These are phyloP conservation scores for Colletotrichum aenigma DNA, from an alignment of 2,329 filamentous ascomycete genomes.

Conservation along the genomic window DNA sequence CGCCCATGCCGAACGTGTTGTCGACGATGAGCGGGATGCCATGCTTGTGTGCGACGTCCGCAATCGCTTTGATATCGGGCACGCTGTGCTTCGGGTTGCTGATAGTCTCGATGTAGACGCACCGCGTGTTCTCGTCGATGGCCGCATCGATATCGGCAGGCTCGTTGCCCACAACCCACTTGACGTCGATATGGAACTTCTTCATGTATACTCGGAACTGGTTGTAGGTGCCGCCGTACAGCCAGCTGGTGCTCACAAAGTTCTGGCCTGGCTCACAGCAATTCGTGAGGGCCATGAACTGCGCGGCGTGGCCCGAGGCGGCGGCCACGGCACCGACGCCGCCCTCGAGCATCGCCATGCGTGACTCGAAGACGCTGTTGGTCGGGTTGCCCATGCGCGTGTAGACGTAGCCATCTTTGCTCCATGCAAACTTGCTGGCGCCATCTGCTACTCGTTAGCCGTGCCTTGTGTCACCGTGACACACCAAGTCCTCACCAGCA, in stretches of 20 bases:
- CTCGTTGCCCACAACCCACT: constrained; percentile 83
- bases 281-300: constrained; percentile 87
- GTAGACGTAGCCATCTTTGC: constrained; percentile 79
- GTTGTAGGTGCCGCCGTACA: constrained; percentile 97
- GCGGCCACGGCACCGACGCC: constrained; percentile 86
- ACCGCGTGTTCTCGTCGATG: constrained; percentile 93
- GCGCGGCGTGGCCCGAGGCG: constrained; percentile 85
- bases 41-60: constrained; percentile 57
- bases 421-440: constrained; percentile 35
- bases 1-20: constrained; percentile 75
- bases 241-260: constrained; percentile 89
- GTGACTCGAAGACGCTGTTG: constrained; percentile 93
- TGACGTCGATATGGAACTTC: constrained; percentile 82
- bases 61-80: constrained; percentile 71
- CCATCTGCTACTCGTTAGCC: constrained; percentile 29
- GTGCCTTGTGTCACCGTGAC: neutral
- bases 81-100: constrained; percentile 92
- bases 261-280: constrained; percentile 88
- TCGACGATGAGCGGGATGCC: constrained; percentile 53
- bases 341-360: constrained; percentile 90
- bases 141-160: constrained; percentile 77
- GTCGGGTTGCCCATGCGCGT: constrained; percentile 96
- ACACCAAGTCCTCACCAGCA: neutral
- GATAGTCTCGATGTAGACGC: constrained; percentile 88
- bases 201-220: constrained; percentile 92